Percentiles rank a stretch among this genome's conserved stretches.
Conservation (phyloP, 2,329 filamentous ascomycete genomes). For the Chaetomium olivaceum region DNA sequence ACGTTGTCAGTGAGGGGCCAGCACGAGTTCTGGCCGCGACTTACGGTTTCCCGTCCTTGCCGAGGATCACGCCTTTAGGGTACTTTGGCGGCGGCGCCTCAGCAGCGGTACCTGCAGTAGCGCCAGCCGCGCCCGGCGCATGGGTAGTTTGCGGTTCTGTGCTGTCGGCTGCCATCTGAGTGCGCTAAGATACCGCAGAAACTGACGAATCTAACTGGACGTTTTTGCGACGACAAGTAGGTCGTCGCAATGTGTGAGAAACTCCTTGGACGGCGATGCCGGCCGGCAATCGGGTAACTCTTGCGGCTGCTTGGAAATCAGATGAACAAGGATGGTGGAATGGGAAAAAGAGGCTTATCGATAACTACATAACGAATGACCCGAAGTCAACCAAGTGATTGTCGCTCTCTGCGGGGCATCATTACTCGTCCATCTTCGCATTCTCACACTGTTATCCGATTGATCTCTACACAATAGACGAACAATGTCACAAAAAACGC, state of each 20-base stretch:
- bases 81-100: slow-evolving; percentile 52
- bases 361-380: slow-evolving; percentile 18
- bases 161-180: slow-evolving; percentile 43
- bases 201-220: not conserved
- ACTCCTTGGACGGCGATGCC: not conserved
- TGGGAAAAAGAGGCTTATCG: slow-evolving; percentile 7
- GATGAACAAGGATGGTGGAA: not conserved
- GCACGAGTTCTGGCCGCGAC: slow-evolving; percentile 37
- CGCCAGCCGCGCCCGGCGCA: slow-evolving; percentile 23
- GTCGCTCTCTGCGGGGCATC: not conserved
- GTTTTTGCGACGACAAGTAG: slow-evolving; percentile 8
- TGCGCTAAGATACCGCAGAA: slow-evolving; percentile 13
- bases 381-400: not conserved
- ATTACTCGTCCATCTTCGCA: not conserved
- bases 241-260: not conserved
- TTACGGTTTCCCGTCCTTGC: slow-evolving; percentile 83
- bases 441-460: not conserved
- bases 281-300: slow-evolving; percentile 8
- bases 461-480: not conserved
- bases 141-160: slow-evolving; percentile 34
- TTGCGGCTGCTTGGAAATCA: slow-evolving; percentile 13
- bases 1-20: not conserved
- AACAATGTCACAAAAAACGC: slow-evolving; percentile 39
- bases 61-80: slow-evolving; percentile 72
- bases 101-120: slow-evolving; percentile 29